Evolutionary conservation across 352 stramenopile species (phyloP).

Genomic region (Phytophthora pisi): DNA sequence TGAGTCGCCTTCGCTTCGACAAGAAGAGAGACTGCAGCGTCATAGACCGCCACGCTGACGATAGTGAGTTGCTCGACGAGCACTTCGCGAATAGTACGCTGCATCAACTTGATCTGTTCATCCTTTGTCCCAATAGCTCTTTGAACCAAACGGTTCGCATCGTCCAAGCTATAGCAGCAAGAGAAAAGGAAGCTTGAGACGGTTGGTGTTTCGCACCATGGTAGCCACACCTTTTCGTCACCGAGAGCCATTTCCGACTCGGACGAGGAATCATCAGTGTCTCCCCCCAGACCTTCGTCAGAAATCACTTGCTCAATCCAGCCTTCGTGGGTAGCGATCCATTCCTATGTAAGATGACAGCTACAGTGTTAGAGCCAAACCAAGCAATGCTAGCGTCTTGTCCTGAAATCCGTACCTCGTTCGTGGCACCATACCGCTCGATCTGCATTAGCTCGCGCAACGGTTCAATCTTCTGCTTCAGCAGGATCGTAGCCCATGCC

Average conservation of each 20-base stretch:
- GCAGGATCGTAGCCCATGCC: constrained; percentile 57
- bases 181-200: constrained; percentile 87
- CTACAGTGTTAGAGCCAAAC: not conserved
- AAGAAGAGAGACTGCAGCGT: constrained; percentile 65
- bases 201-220: constrained; percentile 82
- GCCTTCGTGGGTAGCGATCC: constrained; percentile 73
- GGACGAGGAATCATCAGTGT: constrained; percentile 45
- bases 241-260: constrained; percentile 47
- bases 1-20: constrained; percentile 55
- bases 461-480: constrained; percentile 70
- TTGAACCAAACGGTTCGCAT: constrained; percentile 73
- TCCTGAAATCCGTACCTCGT: constrained; percentile 55
- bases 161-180: constrained; percentile 84
- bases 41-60: constrained; percentile 73
- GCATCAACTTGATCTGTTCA: constrained; percentile 65
- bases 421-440: constrained; percentile 75
- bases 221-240: constrained; percentile 86
- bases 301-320: constrained; percentile 77
- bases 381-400: not conserved
- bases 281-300: constrained; percentile 47
- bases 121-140: constrained; percentile 42
- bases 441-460: constrained; percentile 63
- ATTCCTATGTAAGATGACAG: constrained; percentile 51
- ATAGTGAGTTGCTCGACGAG: constrained; percentile 83
- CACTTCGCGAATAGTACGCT: constrained; percentile 67